Evolutionary conservation across 345 rosid species (phyloP).

Genomic region (Erysimum cheiranthoides): DNA sequence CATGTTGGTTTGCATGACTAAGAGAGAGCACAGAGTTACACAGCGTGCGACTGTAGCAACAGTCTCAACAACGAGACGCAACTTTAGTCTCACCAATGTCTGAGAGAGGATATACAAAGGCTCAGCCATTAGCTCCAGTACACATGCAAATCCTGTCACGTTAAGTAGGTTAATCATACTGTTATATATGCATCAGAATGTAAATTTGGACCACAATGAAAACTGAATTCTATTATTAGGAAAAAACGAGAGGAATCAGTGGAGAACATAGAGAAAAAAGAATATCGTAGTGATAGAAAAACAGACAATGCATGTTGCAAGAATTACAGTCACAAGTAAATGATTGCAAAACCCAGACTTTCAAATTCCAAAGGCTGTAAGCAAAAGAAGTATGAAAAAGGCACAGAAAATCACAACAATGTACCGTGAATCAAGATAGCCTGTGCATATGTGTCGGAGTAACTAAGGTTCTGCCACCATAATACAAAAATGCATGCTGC

Average conservation of each 20-base stretch:
- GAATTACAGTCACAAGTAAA: background rate
- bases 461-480: constrained; percentile 84
- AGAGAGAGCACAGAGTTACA: constrained; percentile 69
- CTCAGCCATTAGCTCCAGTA: constrained; percentile 90
- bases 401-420: background rate
- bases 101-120: constrained; percentile 90
- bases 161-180: constrained; percentile 4
- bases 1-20: constrained; percentile 64
- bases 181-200: constrained; percentile 6
- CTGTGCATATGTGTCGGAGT: constrained; percentile 65
- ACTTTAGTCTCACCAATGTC: constrained; percentile 68
- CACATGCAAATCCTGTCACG: constrained; percentile 78
- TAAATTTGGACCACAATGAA: background rate
- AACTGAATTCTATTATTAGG: background rate
- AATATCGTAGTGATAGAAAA: background rate
- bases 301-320: background rate
- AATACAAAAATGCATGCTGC: constrained; percentile 62
- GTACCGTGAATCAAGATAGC: constrained; percentile 92
- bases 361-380: constrained; percentile 10
- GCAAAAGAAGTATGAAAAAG: constrained; percentile 11
- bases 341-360: constrained; percentile 1
- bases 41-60: constrained; percentile 82
- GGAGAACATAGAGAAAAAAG: background rate
- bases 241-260: background rate
- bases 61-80: constrained; percentile 83